These are phyloP conservation scores for Colletotrichum sp. DNA, from an alignment of 2,329 filamentous ascomycete genomes.

Conservation along the genomic window DNA sequence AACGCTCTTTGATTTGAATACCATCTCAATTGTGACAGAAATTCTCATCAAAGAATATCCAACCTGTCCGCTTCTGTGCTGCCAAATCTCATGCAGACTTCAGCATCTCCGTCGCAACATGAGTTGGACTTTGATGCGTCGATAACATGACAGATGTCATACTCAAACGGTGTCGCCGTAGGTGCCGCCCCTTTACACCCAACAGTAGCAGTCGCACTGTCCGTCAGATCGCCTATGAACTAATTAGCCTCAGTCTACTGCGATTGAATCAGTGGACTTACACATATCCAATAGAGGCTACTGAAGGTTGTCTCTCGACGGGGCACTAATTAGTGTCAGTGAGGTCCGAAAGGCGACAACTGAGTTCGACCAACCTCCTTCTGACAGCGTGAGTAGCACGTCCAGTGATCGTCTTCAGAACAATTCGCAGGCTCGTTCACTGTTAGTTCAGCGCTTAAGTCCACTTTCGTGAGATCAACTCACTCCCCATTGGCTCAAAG, in stretches of 20 bases:
- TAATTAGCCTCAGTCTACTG: background rate
- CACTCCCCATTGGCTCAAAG: background rate
- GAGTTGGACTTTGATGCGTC: too few relatives aligned
- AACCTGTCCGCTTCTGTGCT: too few relatives aligned
- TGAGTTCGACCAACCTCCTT: background rate
- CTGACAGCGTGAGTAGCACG: background rate
- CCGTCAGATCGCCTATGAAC: background rate
- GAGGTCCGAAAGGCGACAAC: rapidly evolving
- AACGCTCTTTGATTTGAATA: too few relatives aligned
- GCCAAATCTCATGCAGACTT: too few relatives aligned
- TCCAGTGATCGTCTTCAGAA: background rate
- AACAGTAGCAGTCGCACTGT: background rate
- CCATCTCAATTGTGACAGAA: too few relatives aligned
- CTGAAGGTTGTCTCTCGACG: background rate
- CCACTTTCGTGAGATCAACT: background rate
- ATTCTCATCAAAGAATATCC: too few relatives aligned
- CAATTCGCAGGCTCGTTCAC: background rate
- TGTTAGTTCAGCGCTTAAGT: background rate
- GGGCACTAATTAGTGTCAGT: background rate
- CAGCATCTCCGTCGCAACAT: too few relatives aligned
- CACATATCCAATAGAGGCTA: background rate
- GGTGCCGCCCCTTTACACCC: background rate
- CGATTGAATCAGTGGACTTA: background rate
- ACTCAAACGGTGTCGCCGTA: too few relatives aligned
- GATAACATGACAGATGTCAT: too few relatives aligned